Evolutionary conservation across 176 grass and related monocot species (phyloP).

Genomic region (Oryza officinalis): DNA sequence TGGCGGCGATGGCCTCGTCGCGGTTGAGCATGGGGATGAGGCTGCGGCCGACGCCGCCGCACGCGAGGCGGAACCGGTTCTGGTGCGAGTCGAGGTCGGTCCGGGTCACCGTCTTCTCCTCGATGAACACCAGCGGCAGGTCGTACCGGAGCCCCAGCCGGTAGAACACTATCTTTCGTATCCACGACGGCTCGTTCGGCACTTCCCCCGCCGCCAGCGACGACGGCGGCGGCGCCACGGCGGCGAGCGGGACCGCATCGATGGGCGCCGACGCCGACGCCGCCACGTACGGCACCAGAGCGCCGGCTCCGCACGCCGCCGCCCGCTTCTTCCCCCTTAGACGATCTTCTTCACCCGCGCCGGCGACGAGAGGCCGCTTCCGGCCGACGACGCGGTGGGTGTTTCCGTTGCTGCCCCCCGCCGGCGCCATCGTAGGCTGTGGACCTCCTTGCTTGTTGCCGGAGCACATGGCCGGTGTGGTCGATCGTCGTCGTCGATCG

Average conservation of each 20-base stretch:
- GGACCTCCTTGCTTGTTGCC: neutral
- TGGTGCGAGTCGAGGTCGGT: neutral
- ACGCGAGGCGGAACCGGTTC: neutral
- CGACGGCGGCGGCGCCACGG: too few relatives aligned
- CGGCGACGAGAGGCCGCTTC: neutral
- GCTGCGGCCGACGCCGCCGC: neutral
- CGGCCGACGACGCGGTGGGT: too few relatives aligned
- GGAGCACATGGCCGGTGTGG: neutral
- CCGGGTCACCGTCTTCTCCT: neutral
- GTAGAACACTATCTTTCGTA: neutral
- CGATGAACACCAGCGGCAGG: neutral
- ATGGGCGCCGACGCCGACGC: too few relatives aligned
- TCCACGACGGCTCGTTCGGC: neutral
- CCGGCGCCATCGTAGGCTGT: neutral
- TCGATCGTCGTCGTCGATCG: neutral
- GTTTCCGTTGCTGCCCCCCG: too few relatives aligned
- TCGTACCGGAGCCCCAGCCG: neutral
- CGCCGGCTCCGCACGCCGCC: too few relatives aligned
- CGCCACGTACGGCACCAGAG: too few relatives aligned
- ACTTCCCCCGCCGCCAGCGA: neutral
- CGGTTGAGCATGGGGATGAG: neutral
- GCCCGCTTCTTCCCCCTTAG: neutral
- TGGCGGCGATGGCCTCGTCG: neutral
- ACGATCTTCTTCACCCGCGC: neutral
- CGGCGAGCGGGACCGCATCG: too few relatives aligned